Evolutionary conservation across 768 basidiomycete species (phyloP).

Genomic region (Clathrus columnatus): DNA sequence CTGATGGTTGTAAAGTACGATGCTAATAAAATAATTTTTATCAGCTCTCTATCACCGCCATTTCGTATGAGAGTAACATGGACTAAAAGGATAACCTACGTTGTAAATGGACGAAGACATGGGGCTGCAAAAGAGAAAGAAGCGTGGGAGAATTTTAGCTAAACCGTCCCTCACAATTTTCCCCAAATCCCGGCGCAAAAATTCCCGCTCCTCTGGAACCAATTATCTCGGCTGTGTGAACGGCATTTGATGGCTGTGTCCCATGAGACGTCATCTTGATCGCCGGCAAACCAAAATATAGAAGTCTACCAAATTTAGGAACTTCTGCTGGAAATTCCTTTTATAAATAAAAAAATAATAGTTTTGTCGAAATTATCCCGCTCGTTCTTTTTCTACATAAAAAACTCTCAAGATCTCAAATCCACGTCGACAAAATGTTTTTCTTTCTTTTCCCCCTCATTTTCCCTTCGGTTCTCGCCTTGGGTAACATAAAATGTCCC

Average conservation of each 20-base stretch:
- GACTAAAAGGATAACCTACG: too few relatives aligned
- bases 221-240: neutral
- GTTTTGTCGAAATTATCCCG: neutral
- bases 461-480: neutral
- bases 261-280: neutral
- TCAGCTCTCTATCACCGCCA: neutral
- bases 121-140: neutral
- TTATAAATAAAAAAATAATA: neutral
- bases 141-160: constrained; percentile 1
- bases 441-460: neutral
- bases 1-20: constrained; percentile 34
- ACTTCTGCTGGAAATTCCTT: too few relatives aligned
- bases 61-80: too few relatives aligned
- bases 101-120: constrained; percentile 9
- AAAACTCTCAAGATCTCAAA: neutral
- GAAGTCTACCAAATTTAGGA: neutral
- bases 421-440: neutral
- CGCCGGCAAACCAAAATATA: neutral
- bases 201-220: neutral
- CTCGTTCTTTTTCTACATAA: neutral
- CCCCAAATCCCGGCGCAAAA: neutral
- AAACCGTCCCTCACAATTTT: neutral
- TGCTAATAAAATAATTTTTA: constrained; percentile 22
- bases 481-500: constrained; percentile 1
- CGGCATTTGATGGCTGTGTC: neutral